Evolutionary conservation across 2,329 filamentous ascomycete species (phyloP), one percentile per base, ranked within the genome.

Genomic region (Monosporascus ibericus): DNA sequence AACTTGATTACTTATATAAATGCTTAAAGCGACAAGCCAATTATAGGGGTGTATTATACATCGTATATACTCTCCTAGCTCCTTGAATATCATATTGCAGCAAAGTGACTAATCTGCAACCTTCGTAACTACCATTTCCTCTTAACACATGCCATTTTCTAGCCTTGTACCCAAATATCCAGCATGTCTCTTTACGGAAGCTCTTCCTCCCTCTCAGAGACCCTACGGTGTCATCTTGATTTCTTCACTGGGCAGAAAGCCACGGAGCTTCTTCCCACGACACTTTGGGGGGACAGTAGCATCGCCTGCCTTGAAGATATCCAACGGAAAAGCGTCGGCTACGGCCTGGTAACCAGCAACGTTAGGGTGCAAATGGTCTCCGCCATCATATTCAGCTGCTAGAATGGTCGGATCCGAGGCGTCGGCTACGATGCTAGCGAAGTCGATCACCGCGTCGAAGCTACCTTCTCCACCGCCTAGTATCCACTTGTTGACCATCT

Each of bases 341-440:
- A 88, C 69, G 1, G 74, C 72, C 63, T 81, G 75, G 64, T 85
- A 88, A 0, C 82, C 84, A 2, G 63, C 70, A 0, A 75, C 75
- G 63, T 78, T 85, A 0, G 81, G 80, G 70, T 88, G 85, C 61
- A 88, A 63, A 63, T 83, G 84, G 66, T 88, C 85, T 0, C 85
- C 85, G 1, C 77, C 76, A 58, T 87, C 77, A 58, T 75, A 85
- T 53, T 73, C 61, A 14, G 65, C 62, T 22, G 71, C 72, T 63
- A 88, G 60, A 60, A 75, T 71, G n/a, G 72, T 75, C 20, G 69
- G 67, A 27, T 75, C 72, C 4, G 67, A 67, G 15, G 75, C 71
- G 63, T 86, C 75, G 11, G 77, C 74, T 37, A 87, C 59, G 15
- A 81, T 67, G 38, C 65, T 70, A 60, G 85, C 82, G 58, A 88